A percentile compares a stretch with the other conserved stretches of the same genome.
phyloP scores from a whole-genome alignment of 768 basidiomycete genomes.

The Boletus reticulatus region DNA sequence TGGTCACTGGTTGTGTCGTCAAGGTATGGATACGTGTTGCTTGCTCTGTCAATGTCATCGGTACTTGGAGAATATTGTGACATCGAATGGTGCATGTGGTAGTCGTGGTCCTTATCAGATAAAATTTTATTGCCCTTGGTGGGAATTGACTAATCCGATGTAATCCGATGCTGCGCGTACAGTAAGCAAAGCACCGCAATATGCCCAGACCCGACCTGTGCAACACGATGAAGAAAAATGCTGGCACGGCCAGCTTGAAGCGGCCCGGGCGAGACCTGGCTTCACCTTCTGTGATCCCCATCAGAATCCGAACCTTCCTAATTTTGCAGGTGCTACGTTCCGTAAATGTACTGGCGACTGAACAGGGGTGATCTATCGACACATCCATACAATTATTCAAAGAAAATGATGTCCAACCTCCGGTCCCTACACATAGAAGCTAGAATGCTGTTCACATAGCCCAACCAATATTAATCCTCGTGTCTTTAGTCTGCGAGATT shows the following conservation, averaged over 20 bases:
- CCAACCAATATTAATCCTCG: constrained; percentile 20
- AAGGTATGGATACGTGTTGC: background rate
- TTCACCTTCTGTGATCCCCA: too few species aligned
- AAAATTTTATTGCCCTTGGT: constrained; percentile 5
- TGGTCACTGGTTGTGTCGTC: background rate
- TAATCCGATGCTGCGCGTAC: constrained; percentile 6
- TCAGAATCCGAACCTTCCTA: too few species aligned
- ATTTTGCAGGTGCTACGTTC: too few species aligned
- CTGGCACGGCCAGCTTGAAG: too few species aligned
- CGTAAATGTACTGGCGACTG: too few species aligned
- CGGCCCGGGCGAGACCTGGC: too few species aligned
- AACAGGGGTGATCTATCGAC: background rate
- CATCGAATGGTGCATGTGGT: background rate
- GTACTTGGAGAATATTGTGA: background rate
- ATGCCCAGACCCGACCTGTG: too few species aligned
- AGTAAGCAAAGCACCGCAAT: too few species aligned
- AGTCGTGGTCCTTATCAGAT: constrained; percentile 22
- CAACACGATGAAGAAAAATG: too few species aligned
- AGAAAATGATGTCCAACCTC: background rate
- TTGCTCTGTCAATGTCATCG: background rate
- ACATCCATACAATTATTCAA: background rate
- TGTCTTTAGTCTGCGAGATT: constrained; percentile 37
- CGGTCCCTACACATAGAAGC: constrained; percentile 30
- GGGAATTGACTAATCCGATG: constrained; percentile 16
- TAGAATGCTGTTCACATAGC: constrained; percentile 28